phyloP scores from a whole-genome alignment of 2,329 filamentous ascomycete species.

The Alternaria metachromatica region DNA sequence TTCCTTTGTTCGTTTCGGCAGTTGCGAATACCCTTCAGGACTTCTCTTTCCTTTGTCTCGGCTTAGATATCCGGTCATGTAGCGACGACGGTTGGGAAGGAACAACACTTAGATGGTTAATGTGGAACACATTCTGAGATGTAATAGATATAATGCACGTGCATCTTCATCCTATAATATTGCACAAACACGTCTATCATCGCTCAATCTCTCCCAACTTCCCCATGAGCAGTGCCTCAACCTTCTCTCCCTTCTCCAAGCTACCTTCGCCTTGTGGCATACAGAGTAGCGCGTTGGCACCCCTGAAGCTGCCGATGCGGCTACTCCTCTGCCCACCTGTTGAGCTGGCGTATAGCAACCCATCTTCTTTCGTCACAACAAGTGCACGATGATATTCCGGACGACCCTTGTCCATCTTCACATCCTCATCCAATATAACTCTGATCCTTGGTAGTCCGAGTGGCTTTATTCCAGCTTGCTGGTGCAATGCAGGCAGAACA shows the following conservation, averaged over 20 bases:
- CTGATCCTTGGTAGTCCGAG: slow-evolving; percentile 74
- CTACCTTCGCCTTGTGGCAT: slow-evolving; percentile 70
- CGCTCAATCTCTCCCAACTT: slow-evolving; percentile 9
- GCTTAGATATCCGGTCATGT: not conserved
- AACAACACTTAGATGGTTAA: not conserved
- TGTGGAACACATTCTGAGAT: not conserved
- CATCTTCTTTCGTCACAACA: slow-evolving; percentile 69
- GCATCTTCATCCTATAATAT: not conserved
- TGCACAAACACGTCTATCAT: not conserved
- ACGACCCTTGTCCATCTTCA: slow-evolving; percentile 75
- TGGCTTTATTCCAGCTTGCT: slow-evolving; percentile 71
- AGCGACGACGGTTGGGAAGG: not conserved
- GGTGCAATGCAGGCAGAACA: slow-evolving; percentile 84
- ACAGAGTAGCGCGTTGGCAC: slow-evolving; percentile 85
- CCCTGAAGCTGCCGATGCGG: slow-evolving; percentile 83
- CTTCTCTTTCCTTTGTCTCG: not conserved
- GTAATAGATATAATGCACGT: not conserved
- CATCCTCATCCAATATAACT: slow-evolving; percentile 74
- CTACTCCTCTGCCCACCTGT: slow-evolving; percentile 93
- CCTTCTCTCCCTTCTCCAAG: slow-evolving; percentile 71
- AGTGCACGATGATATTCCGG: slow-evolving; percentile 91
- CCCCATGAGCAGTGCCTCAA: slow-evolving; percentile 82
- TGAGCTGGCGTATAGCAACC: slow-evolving; percentile 74
- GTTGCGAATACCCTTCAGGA: not conserved
- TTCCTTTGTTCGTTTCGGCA: not conserved